Conservation (phyloP, 75 land plant species). For the Pinus tabuliformis region DNA sequence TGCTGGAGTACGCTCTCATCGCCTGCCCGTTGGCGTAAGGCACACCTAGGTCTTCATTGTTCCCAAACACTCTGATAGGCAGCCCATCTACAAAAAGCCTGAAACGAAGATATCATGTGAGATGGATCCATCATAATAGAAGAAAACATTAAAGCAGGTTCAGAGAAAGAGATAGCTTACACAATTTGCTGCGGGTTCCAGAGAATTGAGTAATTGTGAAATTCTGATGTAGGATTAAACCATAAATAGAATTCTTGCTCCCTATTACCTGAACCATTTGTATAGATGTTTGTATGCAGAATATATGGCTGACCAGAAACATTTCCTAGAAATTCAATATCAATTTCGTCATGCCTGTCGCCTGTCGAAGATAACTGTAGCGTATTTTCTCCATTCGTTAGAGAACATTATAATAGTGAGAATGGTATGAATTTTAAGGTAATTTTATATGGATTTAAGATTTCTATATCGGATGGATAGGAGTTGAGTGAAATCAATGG, state of each 20-base stretch:
- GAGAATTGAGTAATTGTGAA: slow-evolving; percentile 46
- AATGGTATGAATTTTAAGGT: not conserved
- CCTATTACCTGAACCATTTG: slow-evolving; percentile 27
- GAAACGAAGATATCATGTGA: not conserved
- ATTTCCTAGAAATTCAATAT: slow-evolving; percentile 59
- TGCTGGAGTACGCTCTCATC: slow-evolving; percentile 27
- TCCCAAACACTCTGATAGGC: slow-evolving; percentile 11
- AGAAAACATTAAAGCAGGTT: too few relatives aligned
- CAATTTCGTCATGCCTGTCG: slow-evolving; percentile 43
- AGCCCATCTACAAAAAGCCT: slow-evolving; percentile 13
- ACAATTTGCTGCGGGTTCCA: slow-evolving; percentile 43
- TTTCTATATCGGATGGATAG: too few relatives aligned
- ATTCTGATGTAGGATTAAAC: slow-evolving; percentile 49
- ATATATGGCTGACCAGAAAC: slow-evolving; percentile 36
- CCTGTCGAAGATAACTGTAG: slow-evolving; percentile 37
- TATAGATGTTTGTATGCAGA: slow-evolving; percentile 47
- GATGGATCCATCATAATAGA: too few relatives aligned
- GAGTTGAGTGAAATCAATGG: too few relatives aligned
- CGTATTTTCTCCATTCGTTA: not conserved
- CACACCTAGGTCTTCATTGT: slow-evolving; percentile 32
- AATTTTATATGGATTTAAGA: too few relatives aligned
- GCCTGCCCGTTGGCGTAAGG: slow-evolving; percentile 25
- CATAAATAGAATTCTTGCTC: slow-evolving; percentile 20
- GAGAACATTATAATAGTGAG: not conserved
- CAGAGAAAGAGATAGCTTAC: slow-evolving; percentile 17